Conservation (phyloP, 805 yeast genomes). For the Ogataea methanolica region DNA sequence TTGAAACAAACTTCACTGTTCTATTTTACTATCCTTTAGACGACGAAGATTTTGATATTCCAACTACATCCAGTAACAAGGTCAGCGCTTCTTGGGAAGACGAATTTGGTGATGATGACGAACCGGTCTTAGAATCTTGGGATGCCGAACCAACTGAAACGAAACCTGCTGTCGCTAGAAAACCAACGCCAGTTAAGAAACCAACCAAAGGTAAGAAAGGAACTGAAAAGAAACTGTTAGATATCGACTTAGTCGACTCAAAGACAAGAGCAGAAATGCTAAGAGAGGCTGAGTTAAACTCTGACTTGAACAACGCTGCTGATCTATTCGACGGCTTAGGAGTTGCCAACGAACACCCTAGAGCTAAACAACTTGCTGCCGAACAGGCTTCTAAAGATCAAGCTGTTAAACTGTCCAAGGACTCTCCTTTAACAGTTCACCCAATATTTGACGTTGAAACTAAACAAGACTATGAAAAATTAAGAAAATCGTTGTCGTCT, state of each 20-base stretch:
- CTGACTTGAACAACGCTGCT: slow-evolving; percentile 91
- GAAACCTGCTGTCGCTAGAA: slow-evolving; percentile 27
- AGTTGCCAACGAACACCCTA: slow-evolving; percentile 52
- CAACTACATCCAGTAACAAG: slow-evolving; percentile 36
- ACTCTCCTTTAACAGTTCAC: slow-evolving; percentile 65
- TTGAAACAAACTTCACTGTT: slow-evolving; percentile 2
- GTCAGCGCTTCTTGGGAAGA: slow-evolving; percentile 79
- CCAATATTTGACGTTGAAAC: slow-evolving; percentile 83
- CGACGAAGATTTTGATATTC: slow-evolving; percentile 86
- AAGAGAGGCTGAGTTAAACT: slow-evolving; percentile 72
- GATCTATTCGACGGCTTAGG: slow-evolving; percentile 78
- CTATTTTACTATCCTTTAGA: slow-evolving; percentile 33
- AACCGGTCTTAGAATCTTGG: slow-evolving; percentile 84
- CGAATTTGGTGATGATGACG: slow-evolving; percentile 61
- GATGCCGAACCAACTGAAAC: slow-evolving; percentile 76
- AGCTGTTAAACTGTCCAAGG: slow-evolving; percentile 41
- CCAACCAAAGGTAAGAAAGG: slow-evolving; percentile 38
- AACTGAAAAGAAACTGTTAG: slow-evolving; percentile 39
- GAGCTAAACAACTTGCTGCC: slow-evolving; percentile 35
- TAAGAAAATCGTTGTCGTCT: slow-evolving; percentile 67
- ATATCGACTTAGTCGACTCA: slow-evolving; percentile 67
- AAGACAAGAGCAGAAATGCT: slow-evolving; percentile 69
- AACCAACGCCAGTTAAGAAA: slow-evolving; percentile 27
- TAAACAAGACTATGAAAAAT: slow-evolving; percentile 72
- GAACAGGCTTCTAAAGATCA: slow-evolving; percentile 45